These are phyloP conservation scores for Metschnikowia borealis DNA, from an alignment of 805 yeast species.

Conservation along the genomic window DNA sequence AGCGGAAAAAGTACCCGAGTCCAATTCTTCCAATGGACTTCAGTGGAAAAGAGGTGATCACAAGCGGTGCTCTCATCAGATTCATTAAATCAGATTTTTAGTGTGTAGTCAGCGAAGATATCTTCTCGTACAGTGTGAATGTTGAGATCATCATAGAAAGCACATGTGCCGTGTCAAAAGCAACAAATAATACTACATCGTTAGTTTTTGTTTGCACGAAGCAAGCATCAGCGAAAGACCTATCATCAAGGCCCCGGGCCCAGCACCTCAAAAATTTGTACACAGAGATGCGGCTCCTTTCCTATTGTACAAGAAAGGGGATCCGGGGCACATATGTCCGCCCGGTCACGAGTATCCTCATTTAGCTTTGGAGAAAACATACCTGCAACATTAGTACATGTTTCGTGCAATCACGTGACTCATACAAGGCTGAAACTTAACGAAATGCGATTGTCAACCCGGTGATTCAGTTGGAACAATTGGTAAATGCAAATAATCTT, in stretches of 20 bases:
- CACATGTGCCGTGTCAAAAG: slow-evolving; percentile 18
- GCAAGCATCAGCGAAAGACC: slow-evolving; percentile 38
- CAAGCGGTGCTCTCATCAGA: slow-evolving; percentile 29
- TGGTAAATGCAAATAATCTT: slow-evolving; percentile 52
- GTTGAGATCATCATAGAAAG: slow-evolving; percentile 41
- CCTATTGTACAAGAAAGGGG: slow-evolving; percentile 36
- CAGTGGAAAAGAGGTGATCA: too few relatives aligned
- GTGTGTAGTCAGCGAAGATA: slow-evolving; percentile 35
- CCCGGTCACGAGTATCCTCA: slow-evolving; percentile 50
- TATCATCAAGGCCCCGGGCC: slow-evolving; percentile 48
- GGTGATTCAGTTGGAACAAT: slow-evolving; percentile 58
- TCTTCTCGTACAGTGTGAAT: slow-evolving; percentile 52
- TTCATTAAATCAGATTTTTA: slow-evolving; percentile 46
- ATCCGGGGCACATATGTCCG: slow-evolving; percentile 41
- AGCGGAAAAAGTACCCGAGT: too few relatives aligned
- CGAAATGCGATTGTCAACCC: slow-evolving; percentile 53
- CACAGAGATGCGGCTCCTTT: slow-evolving; percentile 51
- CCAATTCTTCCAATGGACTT: too few relatives aligned
- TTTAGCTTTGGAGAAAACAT: slow-evolving; percentile 19
- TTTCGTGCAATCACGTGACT: slow-evolving; percentile 24
- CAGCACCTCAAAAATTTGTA: slow-evolving; percentile 49
- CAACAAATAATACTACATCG: slow-evolving; percentile 16
- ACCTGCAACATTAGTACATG: slow-evolving; percentile 13
- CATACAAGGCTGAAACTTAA: slow-evolving; percentile 65
- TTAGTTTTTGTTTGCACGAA: neutral